Evolutionary conservation across 768 basidiomycete genomes (phyloP).

Genomic region (Nevesoporus exiguus): DNA sequence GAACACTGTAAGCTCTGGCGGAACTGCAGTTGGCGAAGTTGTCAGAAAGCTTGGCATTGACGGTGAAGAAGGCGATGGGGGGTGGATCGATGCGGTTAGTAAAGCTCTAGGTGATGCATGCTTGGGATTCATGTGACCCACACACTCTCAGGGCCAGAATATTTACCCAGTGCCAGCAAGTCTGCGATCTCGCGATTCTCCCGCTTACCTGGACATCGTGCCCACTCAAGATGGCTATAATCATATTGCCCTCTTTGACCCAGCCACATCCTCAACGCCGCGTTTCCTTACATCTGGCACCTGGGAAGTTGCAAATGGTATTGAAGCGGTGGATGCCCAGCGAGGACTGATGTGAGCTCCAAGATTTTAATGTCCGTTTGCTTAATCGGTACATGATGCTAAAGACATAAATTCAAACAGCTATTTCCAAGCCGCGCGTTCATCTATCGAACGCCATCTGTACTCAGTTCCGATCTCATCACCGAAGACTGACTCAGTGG

Average conservation of each 20-base stretch:
- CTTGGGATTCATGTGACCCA: constrained; percentile 12
- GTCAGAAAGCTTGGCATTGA: constrained; percentile 75
- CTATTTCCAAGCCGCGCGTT: constrained; percentile 85
- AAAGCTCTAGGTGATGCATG: constrained; percentile 2
- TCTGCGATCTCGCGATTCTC: constrained; percentile 40
- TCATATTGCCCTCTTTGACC: constrained; percentile 90
- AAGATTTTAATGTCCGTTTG: constrained; percentile 32
- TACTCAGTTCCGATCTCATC: constrained; percentile 75
- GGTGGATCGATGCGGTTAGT: constrained; percentile 90
- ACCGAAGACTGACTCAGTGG: constrained; percentile 29
- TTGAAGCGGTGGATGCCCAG: constrained; percentile 66
- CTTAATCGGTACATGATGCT: constrained; percentile 19
- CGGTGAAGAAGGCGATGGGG: constrained; percentile 86
- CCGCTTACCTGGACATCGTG: constrained; percentile 88
- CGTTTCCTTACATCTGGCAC: constrained; percentile 81
- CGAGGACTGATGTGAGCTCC: constrained; percentile 66
- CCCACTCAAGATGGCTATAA: constrained; percentile 80
- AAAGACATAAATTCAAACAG: constrained; percentile 39
- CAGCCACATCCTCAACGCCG: constrained; percentile 64
- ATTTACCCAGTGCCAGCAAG: constrained; percentile 53
- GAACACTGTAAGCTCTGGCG: constrained; percentile 22
- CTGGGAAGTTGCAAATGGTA: constrained; percentile 84
- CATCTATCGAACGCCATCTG: constrained; percentile 80
- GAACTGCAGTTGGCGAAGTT: constrained; percentile 44
- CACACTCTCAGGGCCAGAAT: constrained; percentile 49